Evolutionary conservation across 2,329 filamentous ascomycete genomes (phyloP).

Genomic region (Aspergillus tanneri): DNA sequence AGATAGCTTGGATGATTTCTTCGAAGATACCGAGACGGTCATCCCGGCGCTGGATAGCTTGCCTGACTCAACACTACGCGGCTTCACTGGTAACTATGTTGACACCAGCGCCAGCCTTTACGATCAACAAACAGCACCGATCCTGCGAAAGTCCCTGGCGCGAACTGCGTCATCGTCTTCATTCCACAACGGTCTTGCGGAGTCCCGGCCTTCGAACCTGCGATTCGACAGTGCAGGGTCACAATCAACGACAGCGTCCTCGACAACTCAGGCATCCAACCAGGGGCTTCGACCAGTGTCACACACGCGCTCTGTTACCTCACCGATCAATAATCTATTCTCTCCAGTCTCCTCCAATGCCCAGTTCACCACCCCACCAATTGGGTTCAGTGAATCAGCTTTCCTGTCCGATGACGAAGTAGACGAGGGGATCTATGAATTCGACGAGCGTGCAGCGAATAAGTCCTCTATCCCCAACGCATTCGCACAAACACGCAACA

Average conservation of each 20-base stretch:
- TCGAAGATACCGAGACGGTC: constrained; percentile 64
- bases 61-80: constrained; percentile 38
- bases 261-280: constrained; percentile 32
- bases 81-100: constrained; percentile 62
- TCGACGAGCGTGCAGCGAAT: constrained; percentile 62
- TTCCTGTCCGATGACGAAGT: constrained; percentile 75
- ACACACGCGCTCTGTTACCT: constrained; percentile 81
- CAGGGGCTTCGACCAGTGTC: constrained; percentile 61
- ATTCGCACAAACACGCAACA: constrained; percentile 31
- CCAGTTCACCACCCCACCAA: constrained; percentile 53
- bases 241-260: constrained; percentile 41
- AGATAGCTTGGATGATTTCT: constrained; percentile 78
- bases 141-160: constrained; percentile 76
- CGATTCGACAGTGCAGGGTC: constrained; percentile 51
- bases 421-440: constrained; percentile 77
- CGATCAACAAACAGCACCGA: constrained; percentile 88
- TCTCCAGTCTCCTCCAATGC: constrained; percentile 47
- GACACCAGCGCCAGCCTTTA: constrained; percentile 81
- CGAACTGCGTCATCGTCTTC: constrained; percentile 69
- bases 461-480: constrained; percentile 23
- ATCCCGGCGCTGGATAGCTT: constrained; percentile 54
- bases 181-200: constrained; percentile 86
- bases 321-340: constrained; percentile 60
- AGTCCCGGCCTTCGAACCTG: constrained; percentile 61
- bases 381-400: constrained; percentile 53